A percentile compares a stretch with the other conserved stretches of the same genome.
Evolutionary conservation across 495 filamentous ascomycete genomes (phyloP).

Genomic region (Penicillium nucicola): DNA sequence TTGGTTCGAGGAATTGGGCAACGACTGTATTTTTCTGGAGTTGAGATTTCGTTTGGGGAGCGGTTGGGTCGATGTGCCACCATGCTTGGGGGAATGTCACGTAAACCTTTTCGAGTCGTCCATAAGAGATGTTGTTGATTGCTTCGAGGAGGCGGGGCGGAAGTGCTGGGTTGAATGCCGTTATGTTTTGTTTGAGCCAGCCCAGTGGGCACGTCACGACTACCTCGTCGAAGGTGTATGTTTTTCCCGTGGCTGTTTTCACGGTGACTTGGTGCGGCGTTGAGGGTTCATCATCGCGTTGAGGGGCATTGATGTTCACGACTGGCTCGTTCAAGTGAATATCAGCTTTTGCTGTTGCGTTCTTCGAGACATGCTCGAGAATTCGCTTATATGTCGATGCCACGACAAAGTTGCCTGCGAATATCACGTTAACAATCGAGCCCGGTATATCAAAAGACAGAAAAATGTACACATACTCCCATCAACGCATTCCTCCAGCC

Average conservation of each 20-base stretch:
- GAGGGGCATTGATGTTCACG: slow-evolving; percentile 40
- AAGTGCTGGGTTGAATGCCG: slow-evolving; percentile 67
- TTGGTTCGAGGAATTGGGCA: slow-evolving; percentile 45
- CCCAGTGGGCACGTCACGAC: slow-evolving; percentile 84
- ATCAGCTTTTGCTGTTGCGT: slow-evolving; percentile 58
- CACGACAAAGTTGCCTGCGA: slow-evolving; percentile 79
- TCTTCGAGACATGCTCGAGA: slow-evolving; percentile 61
- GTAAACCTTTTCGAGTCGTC: slow-evolving; percentile 88
- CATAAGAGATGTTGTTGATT: slow-evolving; percentile 79
- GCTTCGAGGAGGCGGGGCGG: slow-evolving; percentile 64
- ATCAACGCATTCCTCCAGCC: slow-evolving; percentile 91
- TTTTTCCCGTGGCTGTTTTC: slow-evolving; percentile 49
- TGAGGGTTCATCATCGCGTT: slow-evolving; percentile 6
- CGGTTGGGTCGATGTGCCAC: slow-evolving; percentile 42
- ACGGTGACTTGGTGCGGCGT: slow-evolving; percentile 44
- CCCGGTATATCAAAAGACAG: not conserved
- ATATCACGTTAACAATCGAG: not conserved
- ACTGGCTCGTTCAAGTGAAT: slow-evolving; percentile 59
- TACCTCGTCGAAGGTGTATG: slow-evolving; percentile 71
- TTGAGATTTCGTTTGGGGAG: no score
- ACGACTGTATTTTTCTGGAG: slow-evolving; percentile 23
- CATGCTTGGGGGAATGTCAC: slow-evolving; percentile 77
- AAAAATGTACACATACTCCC: slow-evolving; percentile 56
- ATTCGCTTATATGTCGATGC: slow-evolving; percentile 82
- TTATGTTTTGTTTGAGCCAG: slow-evolving; percentile 76